phyloP scores from a whole-genome alignment of 2,329 filamentous ascomycete species.

The Coccinonectria pachysandricola region DNA sequence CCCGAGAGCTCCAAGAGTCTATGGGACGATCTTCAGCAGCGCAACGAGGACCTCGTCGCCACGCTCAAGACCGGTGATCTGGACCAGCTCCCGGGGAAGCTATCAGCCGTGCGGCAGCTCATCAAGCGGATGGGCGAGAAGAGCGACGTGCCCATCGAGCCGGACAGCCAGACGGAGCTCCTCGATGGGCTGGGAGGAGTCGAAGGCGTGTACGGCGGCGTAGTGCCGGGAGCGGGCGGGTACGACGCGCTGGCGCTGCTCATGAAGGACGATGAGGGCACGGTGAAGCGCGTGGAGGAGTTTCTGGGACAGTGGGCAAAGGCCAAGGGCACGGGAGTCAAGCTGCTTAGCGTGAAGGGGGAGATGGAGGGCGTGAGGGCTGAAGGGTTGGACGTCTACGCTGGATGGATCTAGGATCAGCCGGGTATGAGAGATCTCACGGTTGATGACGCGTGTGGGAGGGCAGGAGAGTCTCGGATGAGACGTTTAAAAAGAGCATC shows the following conservation, averaged over 20 bases:
- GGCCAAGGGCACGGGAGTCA: constrained; percentile 51
- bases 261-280: constrained; percentile 60
- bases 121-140: constrained; percentile 67
- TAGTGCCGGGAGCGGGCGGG: constrained; percentile 88
- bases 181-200: constrained; percentile 65
- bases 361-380: constrained; percentile 56
- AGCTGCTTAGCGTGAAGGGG: constrained; percentile 58
- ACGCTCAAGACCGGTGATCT: constrained; percentile 45
- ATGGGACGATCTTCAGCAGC: constrained; percentile 64
- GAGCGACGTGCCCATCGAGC: constrained; percentile 81
- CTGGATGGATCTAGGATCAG: constrained; percentile 37
- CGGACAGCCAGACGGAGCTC: constrained; percentile 70
- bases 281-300: constrained; percentile 46
- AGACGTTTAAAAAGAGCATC: too few relatives aligned
- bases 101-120: constrained; percentile 44
- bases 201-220: constrained; percentile 76
- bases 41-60: constrained; percentile 60
- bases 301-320: constrained; percentile 57
- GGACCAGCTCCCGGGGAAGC: constrained; percentile 34
- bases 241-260: constrained; percentile 83
- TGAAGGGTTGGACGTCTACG: constrained; percentile 35
- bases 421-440: too few relatives aligned
- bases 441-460: too few relatives aligned
- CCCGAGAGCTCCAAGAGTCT: constrained; percentile 53
- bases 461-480: too few relatives aligned